These are phyloP conservation scores for Trametes versicolor DNA, from an alignment of 1,284 basidiomycete species.

Conservation along the genomic window DNA sequence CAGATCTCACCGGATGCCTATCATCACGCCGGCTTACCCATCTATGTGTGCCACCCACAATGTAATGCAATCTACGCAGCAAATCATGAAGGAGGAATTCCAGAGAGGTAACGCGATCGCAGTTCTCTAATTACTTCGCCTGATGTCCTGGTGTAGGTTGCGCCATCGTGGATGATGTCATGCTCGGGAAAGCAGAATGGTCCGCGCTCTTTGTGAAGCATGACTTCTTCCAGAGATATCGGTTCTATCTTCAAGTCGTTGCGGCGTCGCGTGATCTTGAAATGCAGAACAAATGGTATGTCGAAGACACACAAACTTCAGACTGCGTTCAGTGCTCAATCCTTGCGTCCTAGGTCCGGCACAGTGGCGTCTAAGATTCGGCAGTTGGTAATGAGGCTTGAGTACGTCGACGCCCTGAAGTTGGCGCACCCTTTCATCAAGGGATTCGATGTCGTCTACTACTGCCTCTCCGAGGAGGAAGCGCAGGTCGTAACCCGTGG, in stretches of 20 bases:
- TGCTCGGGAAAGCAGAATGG: conserved; percentile 87
- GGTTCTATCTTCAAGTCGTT: conserved; percentile 97
- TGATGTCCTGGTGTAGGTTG: conserved; percentile 65
- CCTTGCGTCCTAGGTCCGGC: conserved; percentile 40
- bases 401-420: conserved; percentile 91
- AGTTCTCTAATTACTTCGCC: not conserved
- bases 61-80: conserved; percentile 94
- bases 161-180: conserved; percentile 93
- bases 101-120: conserved; percentile 73
- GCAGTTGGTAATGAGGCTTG: conserved; percentile 97
- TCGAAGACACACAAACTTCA: conserved; percentile 11
- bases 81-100: conserved; percentile 97
- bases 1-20: conserved; percentile 96
- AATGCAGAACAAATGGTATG: conserved; percentile 93
- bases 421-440: conserved; percentile 96
- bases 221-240: conserved; percentile 97
- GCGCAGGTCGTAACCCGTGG: conserved; percentile 87
- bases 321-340: conserved; percentile 1
- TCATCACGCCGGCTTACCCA: conserved; percentile 99
- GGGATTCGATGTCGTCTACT: conserved; percentile 90
- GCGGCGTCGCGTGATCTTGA: conserved; percentile 90
- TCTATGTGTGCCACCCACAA: conserved; percentile 99
- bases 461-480: conserved; percentile 90
- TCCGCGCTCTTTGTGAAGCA: conserved; percentile 92
- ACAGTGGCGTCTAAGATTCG: conserved; percentile 95